phyloP scores from a whole-genome alignment of 306 rosid species.

The Casuarina cunninghamiana region DNA sequence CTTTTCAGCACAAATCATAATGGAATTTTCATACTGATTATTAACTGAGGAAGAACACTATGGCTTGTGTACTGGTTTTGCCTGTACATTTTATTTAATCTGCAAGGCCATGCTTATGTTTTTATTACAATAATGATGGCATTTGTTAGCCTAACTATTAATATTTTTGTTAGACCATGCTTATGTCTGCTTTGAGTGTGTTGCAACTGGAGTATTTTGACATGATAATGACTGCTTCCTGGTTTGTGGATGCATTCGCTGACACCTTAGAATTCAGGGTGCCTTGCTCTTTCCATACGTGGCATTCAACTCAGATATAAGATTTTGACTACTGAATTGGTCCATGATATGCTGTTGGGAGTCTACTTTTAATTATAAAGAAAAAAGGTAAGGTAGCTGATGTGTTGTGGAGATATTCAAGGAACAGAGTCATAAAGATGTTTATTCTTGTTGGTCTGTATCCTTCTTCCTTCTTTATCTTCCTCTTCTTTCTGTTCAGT shows the following conservation, averaged over 20 bases:
- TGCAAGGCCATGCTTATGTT: no score
- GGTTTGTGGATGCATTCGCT: not conserved
- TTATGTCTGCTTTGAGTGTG: not conserved
- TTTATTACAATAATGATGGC: no score
- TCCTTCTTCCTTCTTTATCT: not conserved
- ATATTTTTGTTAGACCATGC: no score
- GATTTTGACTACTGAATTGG: not conserved
- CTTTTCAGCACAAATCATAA: not conserved
- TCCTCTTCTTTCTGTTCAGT: not conserved
- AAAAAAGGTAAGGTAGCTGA: not conserved
- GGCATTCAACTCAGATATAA: no score
- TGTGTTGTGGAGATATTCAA: not conserved
- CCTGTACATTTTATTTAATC: no score
- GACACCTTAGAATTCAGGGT: no score
- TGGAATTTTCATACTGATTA: no score
- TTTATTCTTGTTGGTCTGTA: not conserved
- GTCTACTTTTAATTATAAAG: not conserved
- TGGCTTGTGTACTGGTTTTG: no score
- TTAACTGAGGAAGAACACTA: no score
- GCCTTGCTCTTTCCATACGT: no score
- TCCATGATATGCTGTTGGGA: not conserved
- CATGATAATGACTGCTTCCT: not conserved
- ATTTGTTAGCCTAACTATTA: no score
- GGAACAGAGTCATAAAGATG: not conserved
- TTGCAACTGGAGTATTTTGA: not conserved